Conservation (phyloP, 2,329 filamentous ascomycete species). For the Aspergillus fumigatus region DNA sequence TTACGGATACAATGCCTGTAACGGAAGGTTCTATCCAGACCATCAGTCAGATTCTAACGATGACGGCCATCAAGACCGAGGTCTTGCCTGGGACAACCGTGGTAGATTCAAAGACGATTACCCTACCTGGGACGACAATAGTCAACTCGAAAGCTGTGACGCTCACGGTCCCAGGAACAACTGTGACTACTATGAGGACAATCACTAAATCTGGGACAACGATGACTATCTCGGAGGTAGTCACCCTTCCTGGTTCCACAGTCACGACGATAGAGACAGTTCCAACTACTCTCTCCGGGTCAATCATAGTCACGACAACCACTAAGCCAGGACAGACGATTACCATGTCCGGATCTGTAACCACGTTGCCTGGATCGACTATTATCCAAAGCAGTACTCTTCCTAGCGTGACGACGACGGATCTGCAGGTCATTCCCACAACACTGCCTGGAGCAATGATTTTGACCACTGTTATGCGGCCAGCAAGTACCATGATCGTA, state of each 20-base stretch:
- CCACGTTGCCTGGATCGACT: constrained; percentile 16
- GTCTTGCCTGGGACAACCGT: neutral
- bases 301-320: neutral
- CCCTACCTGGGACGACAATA: neutral
- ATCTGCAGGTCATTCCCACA: neutral
- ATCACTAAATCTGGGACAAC: neutral
- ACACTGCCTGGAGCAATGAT: neutral
- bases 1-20: neutral
- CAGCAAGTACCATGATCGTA: neutral
- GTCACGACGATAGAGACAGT: neutral
- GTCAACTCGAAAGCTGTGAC: neutral
- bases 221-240: constrained; percentile 9
- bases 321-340: neutral
- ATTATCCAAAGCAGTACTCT: neutral
- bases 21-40: neutral
- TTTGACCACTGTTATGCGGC: neutral
- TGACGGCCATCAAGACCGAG: neutral
- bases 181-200: neutral
- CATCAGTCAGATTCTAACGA: neutral
- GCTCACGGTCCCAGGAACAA: neutral
- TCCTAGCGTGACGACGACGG: neutral
- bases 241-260: neutral
- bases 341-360: neutral
- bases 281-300: neutral
- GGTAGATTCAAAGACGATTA: neutral